Base-by-base conservation (phyloP, 148 eudicot genomes). In the Diospyros lotus region DNA sequence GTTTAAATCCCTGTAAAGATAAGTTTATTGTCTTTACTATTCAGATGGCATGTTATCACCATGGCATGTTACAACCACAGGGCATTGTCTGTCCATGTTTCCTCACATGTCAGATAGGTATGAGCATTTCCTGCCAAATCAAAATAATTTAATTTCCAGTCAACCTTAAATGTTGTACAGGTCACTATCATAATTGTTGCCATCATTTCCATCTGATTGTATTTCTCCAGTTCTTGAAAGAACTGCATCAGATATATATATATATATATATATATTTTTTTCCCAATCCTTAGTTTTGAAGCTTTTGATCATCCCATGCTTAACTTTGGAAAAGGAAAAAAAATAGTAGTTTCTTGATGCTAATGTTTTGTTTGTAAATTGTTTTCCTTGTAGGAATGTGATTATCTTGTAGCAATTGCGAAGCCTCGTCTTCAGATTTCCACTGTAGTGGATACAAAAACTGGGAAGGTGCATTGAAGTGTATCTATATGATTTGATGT, bases 371-470 rank as follows among this genome's bases (percentile, higher is more conserved):
- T 60, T 77, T 75, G 67, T 66, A 64, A 59, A 69, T 68, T 68
- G 39, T 72, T 58, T 42, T 11, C 74, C 75, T 79, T 78, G 73
- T 81, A 94, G 98, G 98, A 94, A 78, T 94, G 97, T 83, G 98
- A 92, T 80, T 92, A 94, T 82, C 92, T 94, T 42, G 90, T 90
- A 85, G 91, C 81, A 67, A 58, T 88, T 66, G 93, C 98, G 59
- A 71, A 58, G 78, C 98, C 98, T 60, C 98, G 93, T 78, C 97
- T 94, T 66, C 86, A 90, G 71, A 81, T 90, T 80, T 94, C 98
- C 63, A 94, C 97, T 40, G 97, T 94, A 66, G 97, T 94, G 74
- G 98, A 92, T 82, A 74, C 90, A 64, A 92, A 82, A 85, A 92
- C 93, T 59, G 98, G 98, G 78, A 91, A 94, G 98, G 98, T 94